Conservation (phyloP, 148 eudicot species). For the Heliamphora exappendiculata region DNA sequence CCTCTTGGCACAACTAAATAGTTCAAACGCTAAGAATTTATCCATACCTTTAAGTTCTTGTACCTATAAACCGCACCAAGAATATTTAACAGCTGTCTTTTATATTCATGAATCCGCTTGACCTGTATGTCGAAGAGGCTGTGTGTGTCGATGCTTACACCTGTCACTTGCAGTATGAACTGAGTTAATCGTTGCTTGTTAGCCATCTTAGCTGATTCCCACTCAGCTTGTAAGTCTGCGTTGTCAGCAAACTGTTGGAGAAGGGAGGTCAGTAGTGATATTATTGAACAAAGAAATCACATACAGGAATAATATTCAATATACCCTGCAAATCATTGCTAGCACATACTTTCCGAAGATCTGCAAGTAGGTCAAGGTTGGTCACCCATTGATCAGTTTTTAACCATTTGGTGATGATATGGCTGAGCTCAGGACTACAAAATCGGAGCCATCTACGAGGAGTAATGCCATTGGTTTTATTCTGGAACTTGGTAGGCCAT, state of each 20-base stretch:
- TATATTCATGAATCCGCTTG: constrained; percentile 96
- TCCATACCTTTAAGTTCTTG: constrained; percentile 86
- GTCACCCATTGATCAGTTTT: constrained; percentile 94
- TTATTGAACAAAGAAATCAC: constrained; percentile 1
- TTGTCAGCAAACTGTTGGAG: constrained; percentile 71
- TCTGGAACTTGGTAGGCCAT: constrained; percentile 96
- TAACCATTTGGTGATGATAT: constrained; percentile 83
- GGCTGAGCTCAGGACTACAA: constrained; percentile 91
- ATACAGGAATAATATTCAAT: background rate
- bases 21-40: background rate
- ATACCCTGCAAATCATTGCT: background rate
- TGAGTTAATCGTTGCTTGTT: constrained; percentile 79
- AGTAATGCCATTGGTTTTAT: constrained; percentile 96
- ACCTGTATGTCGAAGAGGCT: constrained; percentile 96
- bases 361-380: constrained; percentile 78
- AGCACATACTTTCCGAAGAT: constrained; percentile 67
- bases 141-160: constrained; percentile 76
- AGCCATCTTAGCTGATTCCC: constrained; percentile 97
- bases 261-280: constrained; percentile 15
- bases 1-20: background rate
- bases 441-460: constrained; percentile 96
- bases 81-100: constrained; percentile 91
- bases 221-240: constrained; percentile 70
- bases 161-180: constrained; percentile 73
- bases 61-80: constrained; percentile 82